Base-by-base conservation (phyloP, 495 filamentous ascomycete genomes). In the Talaromyces thailandensis region DNA sequence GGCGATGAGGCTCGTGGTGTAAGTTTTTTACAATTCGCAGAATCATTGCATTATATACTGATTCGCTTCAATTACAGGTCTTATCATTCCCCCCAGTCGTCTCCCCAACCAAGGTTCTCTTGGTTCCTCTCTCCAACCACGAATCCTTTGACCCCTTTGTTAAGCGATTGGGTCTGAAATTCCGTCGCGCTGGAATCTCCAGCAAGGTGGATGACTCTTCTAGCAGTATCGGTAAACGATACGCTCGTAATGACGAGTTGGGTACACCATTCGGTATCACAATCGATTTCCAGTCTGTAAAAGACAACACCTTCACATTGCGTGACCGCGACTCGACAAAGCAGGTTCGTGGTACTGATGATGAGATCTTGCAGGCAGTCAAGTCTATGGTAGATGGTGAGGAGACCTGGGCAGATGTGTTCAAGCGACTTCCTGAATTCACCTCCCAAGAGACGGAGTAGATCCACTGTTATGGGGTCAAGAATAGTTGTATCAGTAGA, bases 201-300 rank as follows among this genome's bases (percentile, higher is more conserved):
- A 86, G 78, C 71, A 82, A 83, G 52, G 81, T 89, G 16, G 87
- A 90, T 65, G 82, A 86, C 69, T 85, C 82, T 6, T 81, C 81
- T 32, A 86, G 85, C 66, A 84, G 80, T 63, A 91, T 90, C 63
- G 87, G 87, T 65, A 90, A 87, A 73, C 82, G 86, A 45, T 84
- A 87, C 72, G 74, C 84, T 32, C 76, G 84, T 64, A 86, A 88
- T 69, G 84, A 87, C 71, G 84, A 91, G 75, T 76, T 89, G 61
- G 83, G 85, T 31, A 86, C 84, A 53, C 82, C 85, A 37, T 79
- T 88, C 55, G 83, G 86, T 64, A 80, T 87, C 68, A 88, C 84
- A n/a, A 78, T 87, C 37, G 83, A 88, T 69, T 90, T 88, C 73
- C 82, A 90, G 77, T 84, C 84, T 31, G 75, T 89, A 58, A 82